A percentile compares a stretch with the other conserved stretches of the same genome.
These are phyloP conservation scores for Lenzites betulinus DNA, from an alignment of 768 basidiomycete genomes.

Conservation along the genomic window DNA sequence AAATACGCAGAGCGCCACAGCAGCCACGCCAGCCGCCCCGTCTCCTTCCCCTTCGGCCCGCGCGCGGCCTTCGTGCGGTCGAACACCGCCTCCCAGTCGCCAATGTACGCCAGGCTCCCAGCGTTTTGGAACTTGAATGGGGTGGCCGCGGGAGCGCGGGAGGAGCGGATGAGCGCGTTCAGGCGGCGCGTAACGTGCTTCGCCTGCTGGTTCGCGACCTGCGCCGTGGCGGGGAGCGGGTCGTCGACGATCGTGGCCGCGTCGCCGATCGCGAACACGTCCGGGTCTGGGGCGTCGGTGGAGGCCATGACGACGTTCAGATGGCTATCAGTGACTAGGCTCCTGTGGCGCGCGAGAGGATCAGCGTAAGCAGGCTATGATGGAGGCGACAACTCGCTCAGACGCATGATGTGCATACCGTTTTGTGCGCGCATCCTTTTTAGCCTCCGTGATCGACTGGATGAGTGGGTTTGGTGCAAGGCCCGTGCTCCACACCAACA, in stretches of 20 bases:
- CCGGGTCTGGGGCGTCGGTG: constrained; percentile 50
- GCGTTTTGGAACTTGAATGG: constrained; percentile 72
- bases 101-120: constrained; percentile 81
- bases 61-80: constrained; percentile 57
- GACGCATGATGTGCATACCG: constrained; percentile 41
- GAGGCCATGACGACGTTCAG: constrained; percentile 62
- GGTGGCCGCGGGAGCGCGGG: constrained; percentile 35
- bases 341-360: constrained; percentile 22
- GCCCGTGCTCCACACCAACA: constrained; percentile 89
- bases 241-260: constrained; percentile 59
- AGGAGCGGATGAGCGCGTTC: constrained; percentile 52
- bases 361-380: neutral
- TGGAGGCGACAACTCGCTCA: too few relatives aligned
- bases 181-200: constrained; percentile 66
- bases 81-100: constrained; percentile 81
- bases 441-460: constrained; percentile 54
- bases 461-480: constrained; percentile 82
- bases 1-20: constrained; percentile 84
- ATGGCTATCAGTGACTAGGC: constrained; percentile 53
- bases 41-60: constrained; percentile 53
- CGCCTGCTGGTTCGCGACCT: constrained; percentile 82
- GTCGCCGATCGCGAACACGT: constrained; percentile 86
- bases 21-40: constrained; percentile 73
- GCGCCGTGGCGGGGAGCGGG: constrained; percentile 80
- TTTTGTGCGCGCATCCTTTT: constrained; percentile 61